Percentiles rank a stretch among this genome's conserved stretches.
Evolutionary conservation across 768 basidiomycete genomes (phyloP).

Genomic region (Suillus alpinus): DNA sequence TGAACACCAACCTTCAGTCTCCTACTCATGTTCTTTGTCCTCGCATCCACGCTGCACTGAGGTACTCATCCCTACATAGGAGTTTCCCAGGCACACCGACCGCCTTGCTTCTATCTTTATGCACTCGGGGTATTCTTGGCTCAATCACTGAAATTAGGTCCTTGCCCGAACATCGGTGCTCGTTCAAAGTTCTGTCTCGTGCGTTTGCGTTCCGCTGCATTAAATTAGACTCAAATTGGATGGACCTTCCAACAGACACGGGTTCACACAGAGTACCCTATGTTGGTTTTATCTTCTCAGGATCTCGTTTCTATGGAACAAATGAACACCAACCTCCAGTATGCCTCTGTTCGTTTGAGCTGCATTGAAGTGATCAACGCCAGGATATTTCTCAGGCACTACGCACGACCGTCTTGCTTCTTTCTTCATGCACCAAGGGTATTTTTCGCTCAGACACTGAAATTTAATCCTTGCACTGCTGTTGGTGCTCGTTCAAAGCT

Average conservation of each 20-base stretch:
- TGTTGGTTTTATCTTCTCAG: neutral
- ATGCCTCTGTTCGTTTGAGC: neutral
- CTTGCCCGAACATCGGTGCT: neutral
- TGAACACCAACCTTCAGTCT: neutral
- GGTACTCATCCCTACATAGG: neutral
- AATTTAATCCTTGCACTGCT: too few species aligned
- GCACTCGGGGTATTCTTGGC: neutral
- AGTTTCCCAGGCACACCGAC: neutral
- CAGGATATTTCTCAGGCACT: neutral
- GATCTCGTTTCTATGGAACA: neutral
- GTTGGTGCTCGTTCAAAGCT: too few species aligned
- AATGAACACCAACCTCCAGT: neutral
- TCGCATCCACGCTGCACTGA: neutral
- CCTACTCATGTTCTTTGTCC: neutral
- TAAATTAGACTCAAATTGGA: neutral
- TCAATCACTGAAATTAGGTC: neutral
- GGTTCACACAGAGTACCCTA: neutral
- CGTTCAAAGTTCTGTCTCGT: neutral
- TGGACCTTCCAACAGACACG: neutral
- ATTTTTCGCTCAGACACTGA: neutral
- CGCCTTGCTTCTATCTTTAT: neutral
- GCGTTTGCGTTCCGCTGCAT: neutral
- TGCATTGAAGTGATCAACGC: neutral
- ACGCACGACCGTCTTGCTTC: neutral
- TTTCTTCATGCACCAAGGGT: neutral